A percentile compares a stretch with the other conserved stretches of the same genome.
Evolutionary conservation across 2,329 filamentous ascomycete species (phyloP).

Genomic region (Aspergillus novoparasiticus): DNA sequence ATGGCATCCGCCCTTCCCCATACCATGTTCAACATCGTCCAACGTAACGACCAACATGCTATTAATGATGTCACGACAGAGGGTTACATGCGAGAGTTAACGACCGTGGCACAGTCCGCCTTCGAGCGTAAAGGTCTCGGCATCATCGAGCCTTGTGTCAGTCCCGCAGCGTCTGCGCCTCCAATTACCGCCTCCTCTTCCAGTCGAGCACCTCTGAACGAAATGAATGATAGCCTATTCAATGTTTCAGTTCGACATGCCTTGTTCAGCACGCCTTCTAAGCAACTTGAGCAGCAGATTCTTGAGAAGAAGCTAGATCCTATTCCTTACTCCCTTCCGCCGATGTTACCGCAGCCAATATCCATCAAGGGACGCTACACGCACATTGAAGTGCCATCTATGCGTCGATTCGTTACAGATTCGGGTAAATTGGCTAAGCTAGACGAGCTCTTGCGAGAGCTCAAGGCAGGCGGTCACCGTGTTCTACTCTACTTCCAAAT

Average conservation of each 20-base stretch:
- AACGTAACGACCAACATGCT: constrained; percentile 67
- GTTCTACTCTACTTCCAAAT: constrained; percentile 99
- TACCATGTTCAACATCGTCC: constrained; percentile 78
- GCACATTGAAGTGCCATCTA: constrained; percentile 89
- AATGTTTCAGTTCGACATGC: constrained; percentile 73
- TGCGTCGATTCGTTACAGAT: constrained; percentile 96
- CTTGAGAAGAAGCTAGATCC: constrained; percentile 72
- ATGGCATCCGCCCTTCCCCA: constrained; percentile 70
- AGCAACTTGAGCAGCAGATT: constrained; percentile 69
- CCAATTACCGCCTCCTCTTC: constrained; percentile 80
- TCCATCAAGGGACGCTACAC: constrained; percentile 84
- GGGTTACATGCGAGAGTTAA: constrained; percentile 71
- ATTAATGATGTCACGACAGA: constrained; percentile 71
- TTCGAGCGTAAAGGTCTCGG: constrained; percentile 73
- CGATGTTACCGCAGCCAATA: constrained; percentile 76
- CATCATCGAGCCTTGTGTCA: constrained; percentile 77
- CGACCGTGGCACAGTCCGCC: constrained; percentile 72
- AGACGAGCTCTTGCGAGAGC: constrained; percentile 80
- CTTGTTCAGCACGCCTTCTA: constrained; percentile 66
- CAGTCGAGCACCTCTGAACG: constrained; percentile 64
- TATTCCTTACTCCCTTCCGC: constrained; percentile 56
- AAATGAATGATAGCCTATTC: constrained; percentile 74
- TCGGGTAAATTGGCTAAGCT: constrained; percentile 93
- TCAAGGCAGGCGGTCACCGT: constrained; percentile 90
- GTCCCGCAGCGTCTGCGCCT: constrained; percentile 78